These are phyloP conservation scores for Fistulinella prunicolor DNA, from an alignment of 768 basidiomycete genomes.

Conservation along the genomic window DNA sequence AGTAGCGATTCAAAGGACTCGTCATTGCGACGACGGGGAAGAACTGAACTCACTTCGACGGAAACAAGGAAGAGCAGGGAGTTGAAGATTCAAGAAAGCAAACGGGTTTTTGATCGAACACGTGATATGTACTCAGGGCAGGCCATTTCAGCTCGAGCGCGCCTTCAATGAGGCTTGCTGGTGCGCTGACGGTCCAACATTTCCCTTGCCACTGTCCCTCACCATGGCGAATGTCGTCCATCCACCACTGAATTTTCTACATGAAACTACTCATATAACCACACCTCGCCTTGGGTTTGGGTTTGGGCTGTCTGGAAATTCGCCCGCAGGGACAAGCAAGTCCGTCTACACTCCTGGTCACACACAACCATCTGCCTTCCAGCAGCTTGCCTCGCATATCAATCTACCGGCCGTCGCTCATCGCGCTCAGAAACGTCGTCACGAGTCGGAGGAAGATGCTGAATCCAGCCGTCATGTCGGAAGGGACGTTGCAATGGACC, in stretches of 20 bases:
- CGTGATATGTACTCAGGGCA: slow-evolving; percentile 37
- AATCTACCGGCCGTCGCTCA: slow-evolving; percentile 38
- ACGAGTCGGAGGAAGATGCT: slow-evolving; percentile 67
- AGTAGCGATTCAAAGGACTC: slow-evolving; percentile 85
- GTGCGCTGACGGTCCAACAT: slow-evolving; percentile 8
- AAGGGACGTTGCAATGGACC: slow-evolving; percentile 76
- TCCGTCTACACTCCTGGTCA: slow-evolving; percentile 39
- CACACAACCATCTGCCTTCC: slow-evolving; percentile 46
- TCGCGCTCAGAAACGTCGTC: slow-evolving; percentile 60
- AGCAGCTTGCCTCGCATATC: slow-evolving; percentile 52
- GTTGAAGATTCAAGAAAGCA: no score
- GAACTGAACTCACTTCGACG: slow-evolving; percentile 33
- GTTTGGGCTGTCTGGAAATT: slow-evolving; percentile 53
- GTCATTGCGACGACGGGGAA: slow-evolving; percentile 42
- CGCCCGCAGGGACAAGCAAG: slow-evolving; percentile 47
- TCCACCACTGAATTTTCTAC: slow-evolving; percentile 62
- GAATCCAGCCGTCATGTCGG: slow-evolving; percentile 35
- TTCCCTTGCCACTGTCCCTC: slow-evolving; percentile 19
- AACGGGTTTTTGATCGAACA: slow-evolving; percentile 21
- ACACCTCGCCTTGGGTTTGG: slow-evolving; percentile 71
- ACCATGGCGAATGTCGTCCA: slow-evolving; percentile 74
- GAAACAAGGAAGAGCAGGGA: background rate
- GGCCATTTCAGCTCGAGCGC: slow-evolving; percentile 16
- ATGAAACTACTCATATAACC: slow-evolving; percentile 55
- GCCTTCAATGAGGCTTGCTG: slow-evolving; percentile 9